These are phyloP conservation scores for Aspergillus vadensis DNA, from an alignment of 2,329 filamentous ascomycete species.

Conservation along the genomic window DNA sequence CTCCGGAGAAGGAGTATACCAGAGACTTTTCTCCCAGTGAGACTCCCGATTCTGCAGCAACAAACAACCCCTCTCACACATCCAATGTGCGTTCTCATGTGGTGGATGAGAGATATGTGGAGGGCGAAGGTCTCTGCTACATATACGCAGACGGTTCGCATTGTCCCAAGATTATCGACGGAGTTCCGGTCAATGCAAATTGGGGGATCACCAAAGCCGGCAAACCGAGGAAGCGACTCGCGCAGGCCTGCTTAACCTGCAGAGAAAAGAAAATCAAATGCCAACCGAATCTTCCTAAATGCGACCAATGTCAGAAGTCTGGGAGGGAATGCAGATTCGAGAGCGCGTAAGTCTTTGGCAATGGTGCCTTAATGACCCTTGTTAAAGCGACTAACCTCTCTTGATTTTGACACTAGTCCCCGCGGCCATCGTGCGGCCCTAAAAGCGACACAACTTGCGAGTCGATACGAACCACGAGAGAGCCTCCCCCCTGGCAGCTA, in stretches of 20 bases:
- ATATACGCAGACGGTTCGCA: constrained; percentile 83
- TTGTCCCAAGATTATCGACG: constrained; percentile 81
- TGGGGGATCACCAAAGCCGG: constrained; percentile 95
- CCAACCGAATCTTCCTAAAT: constrained; percentile 83
- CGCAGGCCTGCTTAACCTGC: constrained; percentile 90
- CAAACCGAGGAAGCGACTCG: constrained; percentile 85
- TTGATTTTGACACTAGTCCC: constrained; percentile 25
- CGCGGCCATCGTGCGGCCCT: constrained; percentile 36
- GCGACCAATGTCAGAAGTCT: constrained; percentile 89
- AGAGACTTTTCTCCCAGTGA: constrained; percentile 7
- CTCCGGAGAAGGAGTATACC: constrained; percentile 20
- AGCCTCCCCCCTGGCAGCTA: constrained; percentile 19
- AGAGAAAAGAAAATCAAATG: constrained; percentile 98
- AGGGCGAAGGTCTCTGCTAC: constrained; percentile 79
- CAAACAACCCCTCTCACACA: constrained; percentile 14
- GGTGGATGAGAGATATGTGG: constrained; percentile 53
- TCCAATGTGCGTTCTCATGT: constrained; percentile 35
- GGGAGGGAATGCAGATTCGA: constrained; percentile 82
- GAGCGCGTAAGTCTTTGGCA: constrained; percentile 69
- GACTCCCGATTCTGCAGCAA: constrained; percentile 1
- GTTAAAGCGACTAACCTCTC: neutral
- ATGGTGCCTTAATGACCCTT: neutral
- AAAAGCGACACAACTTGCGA: constrained; percentile 26
- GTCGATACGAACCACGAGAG: constrained; percentile 28
- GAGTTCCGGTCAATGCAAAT: constrained; percentile 82